Evolutionary conservation across 495 filamentous ascomycete species (phyloP).

Genomic region (Cairneyella variabilis): DNA sequence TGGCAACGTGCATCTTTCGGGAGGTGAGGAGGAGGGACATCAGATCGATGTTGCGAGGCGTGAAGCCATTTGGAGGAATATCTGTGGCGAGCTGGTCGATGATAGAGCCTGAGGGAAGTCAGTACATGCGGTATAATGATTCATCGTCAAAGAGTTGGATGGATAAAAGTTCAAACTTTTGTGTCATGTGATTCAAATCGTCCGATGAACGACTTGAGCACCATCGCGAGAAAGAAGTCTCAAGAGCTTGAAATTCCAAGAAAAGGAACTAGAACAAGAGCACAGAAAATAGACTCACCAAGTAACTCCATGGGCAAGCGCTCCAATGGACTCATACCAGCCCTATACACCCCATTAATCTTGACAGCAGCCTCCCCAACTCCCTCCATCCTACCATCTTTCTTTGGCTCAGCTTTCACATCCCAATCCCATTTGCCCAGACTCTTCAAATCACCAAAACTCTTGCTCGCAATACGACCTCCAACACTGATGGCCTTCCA

Average conservation of each 20-base stretch:
- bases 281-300: constrained; percentile 47
- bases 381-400: constrained; percentile 4
- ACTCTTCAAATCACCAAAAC: constrained; percentile 62
- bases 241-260: too few relatives aligned
- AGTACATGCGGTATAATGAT: too few relatives aligned
- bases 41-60: constrained; percentile 77
- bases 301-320: constrained; percentile 67
- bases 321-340: constrained; percentile 53
- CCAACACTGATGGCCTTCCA: constrained; percentile 69
- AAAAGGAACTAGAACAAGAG: not conserved
- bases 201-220: too few relatives aligned
- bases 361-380: constrained; percentile 28
- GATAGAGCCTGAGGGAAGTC: constrained; percentile 57
- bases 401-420: constrained; percentile 24
- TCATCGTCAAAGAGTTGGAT: too few relatives aligned
- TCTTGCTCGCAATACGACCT: constrained; percentile 65
- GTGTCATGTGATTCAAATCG: too few relatives aligned
- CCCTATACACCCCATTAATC: constrained; percentile 24
- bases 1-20: constrained; percentile 69
- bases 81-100: constrained; percentile 73
- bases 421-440: constrained; percentile 58
- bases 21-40: constrained; percentile 76
- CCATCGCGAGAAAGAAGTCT: too few relatives aligned
- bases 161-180: too few relatives aligned
- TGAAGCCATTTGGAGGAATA: constrained; percentile 71